A percentile compares a stretch with the other conserved stretches of the same genome.
Conservation (phyloP, 805 yeast genomes). For the Kodamaea leandrae region DNA sequence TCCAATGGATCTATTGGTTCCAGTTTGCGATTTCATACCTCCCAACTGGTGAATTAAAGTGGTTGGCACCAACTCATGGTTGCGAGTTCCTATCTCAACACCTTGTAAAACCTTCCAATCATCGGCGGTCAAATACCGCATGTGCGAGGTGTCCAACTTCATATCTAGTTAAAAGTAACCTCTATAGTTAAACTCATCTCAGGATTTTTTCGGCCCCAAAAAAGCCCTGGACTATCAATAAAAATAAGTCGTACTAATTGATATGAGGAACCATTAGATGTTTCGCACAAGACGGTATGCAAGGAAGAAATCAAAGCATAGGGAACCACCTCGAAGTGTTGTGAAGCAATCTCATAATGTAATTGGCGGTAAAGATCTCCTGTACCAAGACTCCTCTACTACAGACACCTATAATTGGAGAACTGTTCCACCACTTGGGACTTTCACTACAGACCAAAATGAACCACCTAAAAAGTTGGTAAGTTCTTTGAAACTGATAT, state of each 20-base stretch:
- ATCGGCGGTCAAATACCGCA: slow-evolving; percentile 88
- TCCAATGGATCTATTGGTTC: slow-evolving; percentile 73
- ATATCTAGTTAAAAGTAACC: slow-evolving; percentile 41
- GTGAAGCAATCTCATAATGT: slow-evolving; percentile 3
- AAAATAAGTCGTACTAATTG: not conserved
- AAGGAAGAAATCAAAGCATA: not conserved
- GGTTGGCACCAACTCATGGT: slow-evolving; percentile 94
- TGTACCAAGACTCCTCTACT: slow-evolving; percentile 8
- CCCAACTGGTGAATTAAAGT: slow-evolving; percentile 76
- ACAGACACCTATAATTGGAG: slow-evolving; percentile 16
- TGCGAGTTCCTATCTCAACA: slow-evolving; percentile 84
- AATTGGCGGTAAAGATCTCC: slow-evolving; percentile 7
- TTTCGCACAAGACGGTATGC: not conserved
- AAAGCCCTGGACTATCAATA: not conserved
- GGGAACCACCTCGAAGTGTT: not conserved
- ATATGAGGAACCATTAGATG: not conserved
- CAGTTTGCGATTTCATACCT: slow-evolving; percentile 69
- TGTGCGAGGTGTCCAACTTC: slow-evolving; percentile 91
- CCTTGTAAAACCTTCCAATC: slow-evolving; percentile 90
- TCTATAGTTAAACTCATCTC: slow-evolving; percentile 7
- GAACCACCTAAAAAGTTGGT: not conserved
- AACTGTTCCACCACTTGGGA: slow-evolving; percentile 15
- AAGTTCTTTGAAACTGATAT: slow-evolving; percentile 19
- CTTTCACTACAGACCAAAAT: slow-evolving; percentile 10
- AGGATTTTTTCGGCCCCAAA: not conserved